Evolutionary conservation across 208 protist species (phyloP).

Genomic region (Leishmania gerbilli): DNA sequence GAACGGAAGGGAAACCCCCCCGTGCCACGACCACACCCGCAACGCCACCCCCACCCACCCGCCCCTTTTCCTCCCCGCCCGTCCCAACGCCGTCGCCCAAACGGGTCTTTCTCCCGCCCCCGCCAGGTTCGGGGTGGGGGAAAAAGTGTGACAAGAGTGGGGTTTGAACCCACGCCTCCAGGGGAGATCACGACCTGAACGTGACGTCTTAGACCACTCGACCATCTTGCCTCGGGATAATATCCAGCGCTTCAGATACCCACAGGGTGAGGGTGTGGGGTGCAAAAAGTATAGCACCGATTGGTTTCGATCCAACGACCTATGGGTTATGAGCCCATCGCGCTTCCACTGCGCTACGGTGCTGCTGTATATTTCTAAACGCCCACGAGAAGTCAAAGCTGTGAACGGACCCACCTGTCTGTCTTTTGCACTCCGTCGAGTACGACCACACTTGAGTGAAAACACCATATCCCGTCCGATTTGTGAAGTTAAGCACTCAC

Average conservation of each 20-base stretch:
- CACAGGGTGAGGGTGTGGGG: background rate
- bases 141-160: conserved; percentile 53
- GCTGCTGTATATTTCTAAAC: conserved; percentile 28
- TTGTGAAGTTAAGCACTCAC: background rate
- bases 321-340: conserved; percentile 95
- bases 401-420: too few species aligned
- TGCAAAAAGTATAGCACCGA: conserved; percentile 85
- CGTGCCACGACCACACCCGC: background rate
- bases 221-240: conserved; percentile 35
- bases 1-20: too few species aligned
- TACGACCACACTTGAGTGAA: background rate
- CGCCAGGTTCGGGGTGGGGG: rapidly evolving
- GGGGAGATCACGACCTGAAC: conserved; percentile 57
- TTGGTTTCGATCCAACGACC: conserved; percentile 95
- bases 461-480: background rate
- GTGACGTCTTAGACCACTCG: conserved; percentile 55
- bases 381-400: background rate
- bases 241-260: background rate
- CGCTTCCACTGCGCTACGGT: conserved; percentile 94
- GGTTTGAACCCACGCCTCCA: conserved; percentile 58
- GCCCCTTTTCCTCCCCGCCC: background rate
- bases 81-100: too few species aligned
- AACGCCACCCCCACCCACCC: background rate
- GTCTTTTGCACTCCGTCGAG: rapidly evolving
- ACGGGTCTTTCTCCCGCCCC: too few species aligned